Evolutionary conservation across 495 filamentous ascomycete species (phyloP), one percentile per base, ranked within the genome.

Genomic region (Wilcoxina mikolae): DNA sequence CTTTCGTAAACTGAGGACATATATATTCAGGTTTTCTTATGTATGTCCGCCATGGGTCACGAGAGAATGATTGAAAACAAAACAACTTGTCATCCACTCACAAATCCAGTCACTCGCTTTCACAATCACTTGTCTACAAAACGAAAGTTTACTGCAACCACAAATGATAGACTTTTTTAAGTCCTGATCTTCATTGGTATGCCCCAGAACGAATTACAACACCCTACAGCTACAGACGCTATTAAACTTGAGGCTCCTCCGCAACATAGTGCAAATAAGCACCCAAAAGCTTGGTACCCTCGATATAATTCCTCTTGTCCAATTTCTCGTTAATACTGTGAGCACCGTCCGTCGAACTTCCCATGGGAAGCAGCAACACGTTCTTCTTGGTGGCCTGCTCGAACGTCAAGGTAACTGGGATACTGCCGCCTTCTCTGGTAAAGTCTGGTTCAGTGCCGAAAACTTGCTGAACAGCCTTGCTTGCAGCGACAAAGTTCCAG

Each of bases 351-450:
- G 91, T 96, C 9, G 83, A 87, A 69, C 84, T 93, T 18, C 91
- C 91, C 90, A 99, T 95, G 7, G 91, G 91, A 52, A 99, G 69
- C 54, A 99, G 74, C 54, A 99, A 69, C 38, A 96, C 89, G 67
- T 95, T 99, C 79, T 99, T 99, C 57, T 87, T 85, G n/a, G 89
- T 95, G 18, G 89, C 87, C 72, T 96, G 80, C 73, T 99, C 90
- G 66, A 99, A 96, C 5, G 87, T 95, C 67, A 99, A 72, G 9
- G 91, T 96, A 28, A 99, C 85, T 0, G 91, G 91, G 63, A 98
- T 98, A 69, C 86, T 86, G 67, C 91, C 91, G 68, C 91, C 91
- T 72, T 99, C 91, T 43, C 91, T 78, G 29, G 91, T 99, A 73
- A 96, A 80, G 71, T 99, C 91, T 20, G 91, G 91, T 69, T 89